phyloP scores from a whole-genome alignment of 176 grass and related monocot species.

The Oryza meyeriana region DNA sequence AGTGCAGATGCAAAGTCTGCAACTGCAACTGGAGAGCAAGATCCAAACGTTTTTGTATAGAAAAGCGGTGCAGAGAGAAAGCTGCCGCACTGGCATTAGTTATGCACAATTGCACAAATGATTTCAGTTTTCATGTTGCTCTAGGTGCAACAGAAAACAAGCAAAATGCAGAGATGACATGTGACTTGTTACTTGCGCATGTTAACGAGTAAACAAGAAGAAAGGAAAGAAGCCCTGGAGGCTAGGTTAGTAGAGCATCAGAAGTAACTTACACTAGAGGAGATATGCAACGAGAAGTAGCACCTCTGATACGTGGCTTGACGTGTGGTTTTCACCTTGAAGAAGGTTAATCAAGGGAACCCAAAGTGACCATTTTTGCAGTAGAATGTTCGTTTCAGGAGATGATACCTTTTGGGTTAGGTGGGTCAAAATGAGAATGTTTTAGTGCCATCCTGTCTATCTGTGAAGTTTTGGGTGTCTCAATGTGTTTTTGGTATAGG shows the following conservation, averaged over 20 bases:
- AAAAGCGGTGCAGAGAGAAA: slow-evolving; percentile 21
- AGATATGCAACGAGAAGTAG: neutral
- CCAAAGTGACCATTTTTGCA: neutral
- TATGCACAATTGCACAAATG: slow-evolving; percentile 22
- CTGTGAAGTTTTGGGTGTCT: neutral
- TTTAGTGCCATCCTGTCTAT: neutral
- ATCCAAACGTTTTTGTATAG: neutral
- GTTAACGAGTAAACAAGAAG: slow-evolving; percentile 35
- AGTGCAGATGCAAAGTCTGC: slow-evolving; percentile 18
- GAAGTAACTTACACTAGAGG: slow-evolving; percentile 30
- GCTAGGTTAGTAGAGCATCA: slow-evolving; percentile 16
- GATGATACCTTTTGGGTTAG: neutral
- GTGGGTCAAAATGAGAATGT: neutral
- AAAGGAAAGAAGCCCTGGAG: slow-evolving; percentile 38
- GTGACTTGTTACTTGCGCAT: slow-evolving; percentile 17
- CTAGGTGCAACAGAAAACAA: slow-evolving; percentile 19
- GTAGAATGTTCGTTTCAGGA: neutral
- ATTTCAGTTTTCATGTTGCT: slow-evolving; percentile 15
- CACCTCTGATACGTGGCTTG: slow-evolving; percentile 35
- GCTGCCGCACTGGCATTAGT: slow-evolving; percentile 16
- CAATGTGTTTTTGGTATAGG: neutral
- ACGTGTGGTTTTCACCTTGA: slow-evolving; percentile 27
- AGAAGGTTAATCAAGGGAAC: neutral
- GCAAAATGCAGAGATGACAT: slow-evolving; percentile 9
- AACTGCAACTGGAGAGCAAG: neutral